A percentile compares a stretch with the other conserved stretches of the same genome.
These are phyloP conservation scores for Trichoderma asperellum DNA, from an alignment of 2,329 filamentous ascomycete species.

Conservation along the genomic window DNA sequence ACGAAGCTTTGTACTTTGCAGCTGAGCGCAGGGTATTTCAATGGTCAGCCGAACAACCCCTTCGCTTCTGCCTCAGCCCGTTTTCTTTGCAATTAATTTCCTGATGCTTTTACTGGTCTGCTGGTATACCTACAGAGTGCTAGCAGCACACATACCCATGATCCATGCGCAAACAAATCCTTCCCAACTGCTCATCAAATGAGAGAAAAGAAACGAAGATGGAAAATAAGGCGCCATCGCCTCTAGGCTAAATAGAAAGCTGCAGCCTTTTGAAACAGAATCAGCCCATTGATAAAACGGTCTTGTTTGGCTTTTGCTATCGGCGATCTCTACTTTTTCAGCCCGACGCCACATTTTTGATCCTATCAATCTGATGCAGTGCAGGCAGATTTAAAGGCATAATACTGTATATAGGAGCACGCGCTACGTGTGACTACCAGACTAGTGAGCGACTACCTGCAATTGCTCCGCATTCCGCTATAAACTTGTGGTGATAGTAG, in stretches of 20 bases:
- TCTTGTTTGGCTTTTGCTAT: neutral
- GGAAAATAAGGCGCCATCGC: neutral
- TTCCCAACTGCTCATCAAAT: neutral
- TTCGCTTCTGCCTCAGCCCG: neutral
- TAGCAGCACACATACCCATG: neutral
- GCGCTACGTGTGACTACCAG: neutral
- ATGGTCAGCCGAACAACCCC: neutral
- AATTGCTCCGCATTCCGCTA: neutral
- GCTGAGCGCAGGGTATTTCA: neutral
- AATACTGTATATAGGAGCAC: neutral
- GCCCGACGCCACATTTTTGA: neutral
- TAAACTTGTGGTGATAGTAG: neutral
- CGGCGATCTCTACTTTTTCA: neutral
- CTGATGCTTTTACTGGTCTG: neutral
- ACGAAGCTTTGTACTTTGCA: neutral
- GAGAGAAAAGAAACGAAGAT: neutral
- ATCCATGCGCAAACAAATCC: neutral
- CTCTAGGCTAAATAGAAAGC: neutral
- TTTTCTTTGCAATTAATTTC: neutral
- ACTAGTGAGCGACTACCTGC: neutral
- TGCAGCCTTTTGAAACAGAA: neutral
- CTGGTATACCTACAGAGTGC: too few relatives aligned
- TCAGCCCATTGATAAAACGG: neutral
- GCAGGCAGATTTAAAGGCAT: neutral
- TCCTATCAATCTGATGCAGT: neutral